Conservation (phyloP, 2,329 filamentous ascomycete species). For the Trichoderma endophyticum region DNA sequence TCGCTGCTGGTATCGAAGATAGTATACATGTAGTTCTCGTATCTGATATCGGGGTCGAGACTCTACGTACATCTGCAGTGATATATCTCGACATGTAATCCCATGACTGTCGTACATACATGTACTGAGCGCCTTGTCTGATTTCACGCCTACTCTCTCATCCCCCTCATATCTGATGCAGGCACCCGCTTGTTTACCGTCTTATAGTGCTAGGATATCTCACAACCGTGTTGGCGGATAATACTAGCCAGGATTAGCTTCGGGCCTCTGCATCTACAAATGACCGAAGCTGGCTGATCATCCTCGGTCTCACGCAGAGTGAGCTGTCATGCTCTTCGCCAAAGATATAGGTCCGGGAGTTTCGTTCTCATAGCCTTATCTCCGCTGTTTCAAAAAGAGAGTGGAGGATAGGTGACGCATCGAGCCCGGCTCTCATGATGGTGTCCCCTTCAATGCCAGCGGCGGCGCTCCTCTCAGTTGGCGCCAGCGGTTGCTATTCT, state of each 20-base stretch:
- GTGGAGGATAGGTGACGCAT: neutral
- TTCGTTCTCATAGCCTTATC: neutral
- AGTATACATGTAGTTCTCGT: neutral
- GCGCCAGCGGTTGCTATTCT: constrained; percentile 51
- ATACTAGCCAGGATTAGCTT: too few relatives aligned
- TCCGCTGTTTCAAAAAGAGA: neutral
- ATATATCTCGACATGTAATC: neutral
- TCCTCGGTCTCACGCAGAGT: neutral
- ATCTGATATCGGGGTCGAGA: neutral
- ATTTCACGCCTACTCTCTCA: neutral
- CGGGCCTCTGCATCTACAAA: neutral
- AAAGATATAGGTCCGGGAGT: neutral
- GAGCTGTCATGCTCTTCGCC: neutral
- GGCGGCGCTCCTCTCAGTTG: constrained; percentile 43
- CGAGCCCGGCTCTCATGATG: neutral
- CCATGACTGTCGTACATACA: neutral
- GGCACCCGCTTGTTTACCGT: neutral
- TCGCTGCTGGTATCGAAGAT: neutral
- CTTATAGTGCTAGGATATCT: neutral
- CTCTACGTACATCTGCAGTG: neutral
- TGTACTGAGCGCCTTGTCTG: neutral
- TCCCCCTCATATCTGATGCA: neutral
- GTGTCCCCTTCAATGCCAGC: constrained; percentile 21
- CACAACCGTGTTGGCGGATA: neutral
- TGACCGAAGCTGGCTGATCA: neutral